phyloP scores from a whole-genome alignment of 148 eudicot genomes.

The Pharnaceum exiguum region DNA sequence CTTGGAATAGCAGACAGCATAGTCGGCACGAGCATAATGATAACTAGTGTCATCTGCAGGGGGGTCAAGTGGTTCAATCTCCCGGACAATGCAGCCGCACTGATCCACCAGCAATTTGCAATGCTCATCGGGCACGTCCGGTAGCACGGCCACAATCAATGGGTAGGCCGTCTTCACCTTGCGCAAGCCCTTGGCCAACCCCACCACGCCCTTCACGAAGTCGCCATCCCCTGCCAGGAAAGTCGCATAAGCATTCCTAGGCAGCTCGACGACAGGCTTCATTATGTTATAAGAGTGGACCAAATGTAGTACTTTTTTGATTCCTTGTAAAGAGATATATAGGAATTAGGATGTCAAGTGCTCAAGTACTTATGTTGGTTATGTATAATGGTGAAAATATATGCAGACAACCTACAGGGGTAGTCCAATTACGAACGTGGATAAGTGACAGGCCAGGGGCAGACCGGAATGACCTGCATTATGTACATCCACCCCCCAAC shows the following conservation, averaged over 20 bases:
- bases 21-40: conserved; percentile 15
- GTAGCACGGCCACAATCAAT: conserved; percentile 25
- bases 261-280: background rate
- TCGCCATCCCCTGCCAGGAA: conserved; percentile 30
- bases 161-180: conserved; percentile 23
- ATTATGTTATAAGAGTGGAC: no score
- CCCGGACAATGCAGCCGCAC: conserved; percentile 22
- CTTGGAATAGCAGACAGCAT: conserved; percentile 23
- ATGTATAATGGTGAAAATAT: no score
- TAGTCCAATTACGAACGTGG: no score
- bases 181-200: conserved; percentile 29
- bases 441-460: no score
- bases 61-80: conserved; percentile 24
- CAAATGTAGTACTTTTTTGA: no score
- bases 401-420: no score
- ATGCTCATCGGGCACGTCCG: conserved; percentile 26
- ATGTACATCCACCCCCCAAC: no score
- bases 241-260: conserved; percentile 22
- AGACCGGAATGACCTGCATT: no score
- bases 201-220: conserved; percentile 31
- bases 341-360: no score
- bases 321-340: no score
- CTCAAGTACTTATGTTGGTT: no score
- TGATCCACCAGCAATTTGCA: conserved; percentile 16
- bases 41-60: conserved; percentile 12